Evolutionary conservation across 305 asterid species (phyloP).

Genomic region (Plantago lanceolata): DNA sequence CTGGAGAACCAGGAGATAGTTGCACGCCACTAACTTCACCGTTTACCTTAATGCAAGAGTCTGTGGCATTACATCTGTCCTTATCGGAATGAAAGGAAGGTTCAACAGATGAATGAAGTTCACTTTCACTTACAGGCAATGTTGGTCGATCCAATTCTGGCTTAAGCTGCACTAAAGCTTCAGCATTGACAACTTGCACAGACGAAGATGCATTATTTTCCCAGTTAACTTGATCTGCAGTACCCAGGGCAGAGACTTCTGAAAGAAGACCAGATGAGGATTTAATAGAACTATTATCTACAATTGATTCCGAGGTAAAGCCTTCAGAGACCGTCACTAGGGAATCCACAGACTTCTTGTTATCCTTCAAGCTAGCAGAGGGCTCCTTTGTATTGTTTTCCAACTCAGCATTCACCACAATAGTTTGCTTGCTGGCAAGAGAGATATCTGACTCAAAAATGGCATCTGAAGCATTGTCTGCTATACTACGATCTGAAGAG

Average conservation of each 20-base stretch:
- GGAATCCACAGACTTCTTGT: conserved; percentile 2
- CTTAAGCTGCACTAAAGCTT: neutral
- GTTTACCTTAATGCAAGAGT: neutral
- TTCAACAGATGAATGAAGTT: conserved; percentile 16
- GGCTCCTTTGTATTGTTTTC: neutral
- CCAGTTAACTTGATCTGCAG: conserved; percentile 10
- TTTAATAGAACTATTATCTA: conserved; percentile 20
- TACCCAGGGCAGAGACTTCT: conserved; percentile 23
- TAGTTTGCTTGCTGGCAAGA: neutral
- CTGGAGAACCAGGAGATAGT: neutral
- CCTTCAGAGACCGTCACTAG: conserved; percentile 22
- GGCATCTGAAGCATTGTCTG: neutral
- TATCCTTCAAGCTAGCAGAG: neutral
- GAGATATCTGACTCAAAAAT: neutral
- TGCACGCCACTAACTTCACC: neutral
- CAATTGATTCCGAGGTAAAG: neutral
- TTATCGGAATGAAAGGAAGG: conserved; percentile 17
- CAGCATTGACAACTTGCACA: neutral
- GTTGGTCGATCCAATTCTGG: conserved; percentile 15
- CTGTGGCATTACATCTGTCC: neutral
- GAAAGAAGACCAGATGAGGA: conserved; percentile 9
- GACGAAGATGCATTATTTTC: conserved; percentile 7
- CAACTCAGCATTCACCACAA: neutral
- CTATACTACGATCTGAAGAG: neutral
- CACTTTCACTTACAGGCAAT: neutral